A percentile compares a stretch with the other conserved stretches of the same genome.
phyloP scores from a whole-genome alignment of 768 basidiomycete genomes.

The Agrocybe pediades region DNA sequence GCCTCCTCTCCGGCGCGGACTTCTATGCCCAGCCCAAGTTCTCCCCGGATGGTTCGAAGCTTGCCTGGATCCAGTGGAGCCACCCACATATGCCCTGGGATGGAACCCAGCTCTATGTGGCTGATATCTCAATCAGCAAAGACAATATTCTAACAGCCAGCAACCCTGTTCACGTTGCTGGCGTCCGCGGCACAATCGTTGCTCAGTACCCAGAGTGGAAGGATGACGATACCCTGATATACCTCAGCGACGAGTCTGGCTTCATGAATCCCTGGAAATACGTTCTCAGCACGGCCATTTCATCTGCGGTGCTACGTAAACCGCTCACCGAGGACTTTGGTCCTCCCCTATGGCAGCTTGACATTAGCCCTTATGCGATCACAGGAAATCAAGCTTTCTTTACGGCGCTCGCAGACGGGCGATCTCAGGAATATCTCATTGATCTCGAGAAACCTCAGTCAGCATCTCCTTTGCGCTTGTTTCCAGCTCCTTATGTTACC shows the following conservation, averaged over 20 bases:
- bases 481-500: conserved; percentile 45
- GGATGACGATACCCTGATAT: conserved; percentile 55
- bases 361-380: conserved; percentile 46
- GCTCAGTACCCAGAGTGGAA: conserved; percentile 65
- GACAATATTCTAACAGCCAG: conserved; percentile 29
- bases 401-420: conserved; percentile 41
- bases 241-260: conserved; percentile 64
- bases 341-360: conserved; percentile 56
- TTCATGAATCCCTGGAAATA: conserved; percentile 71
- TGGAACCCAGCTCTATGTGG: conserved; percentile 56
- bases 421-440: conserved; percentile 39
- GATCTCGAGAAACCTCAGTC: conserved; percentile 35
- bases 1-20: conserved; percentile 59
- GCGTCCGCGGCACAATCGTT: conserved; percentile 50
- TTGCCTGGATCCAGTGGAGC: conserved; percentile 70
- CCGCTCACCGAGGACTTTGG: conserved; percentile 59
- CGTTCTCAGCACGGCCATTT: conserved; percentile 28
- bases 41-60: conserved; percentile 55
- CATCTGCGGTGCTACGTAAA: conserved; percentile 39
- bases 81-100: conserved; percentile 68
- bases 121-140: conserved; percentile 37
- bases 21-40: conserved; percentile 72
- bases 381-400: conserved; percentile 39
- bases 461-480: conserved; percentile 26
- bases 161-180: conserved; percentile 50